phyloP scores from a whole-genome alignment of 2,329 filamentous ascomycete genomes.

The Botrytis medusae region DNA sequence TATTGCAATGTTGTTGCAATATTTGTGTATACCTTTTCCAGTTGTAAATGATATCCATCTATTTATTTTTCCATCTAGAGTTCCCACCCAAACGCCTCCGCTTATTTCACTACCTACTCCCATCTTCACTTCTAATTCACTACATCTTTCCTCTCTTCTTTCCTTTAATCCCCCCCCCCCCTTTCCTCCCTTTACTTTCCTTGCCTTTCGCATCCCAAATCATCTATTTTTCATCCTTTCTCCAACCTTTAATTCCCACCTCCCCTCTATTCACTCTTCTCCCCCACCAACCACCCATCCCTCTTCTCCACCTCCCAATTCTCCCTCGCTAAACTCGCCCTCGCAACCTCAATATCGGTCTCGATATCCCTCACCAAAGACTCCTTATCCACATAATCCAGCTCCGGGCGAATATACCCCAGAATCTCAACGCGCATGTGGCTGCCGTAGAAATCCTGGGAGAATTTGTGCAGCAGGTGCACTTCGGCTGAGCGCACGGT shows the following conservation, averaged over 20 bases:
- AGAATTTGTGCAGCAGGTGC: constrained; percentile 78
- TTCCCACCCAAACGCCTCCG: constrained; percentile 1
- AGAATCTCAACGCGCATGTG: constrained; percentile 77
- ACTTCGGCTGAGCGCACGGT: constrained; percentile 82
- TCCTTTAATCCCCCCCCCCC: neutral
- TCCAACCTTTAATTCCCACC: constrained; percentile 47
- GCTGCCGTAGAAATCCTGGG: constrained; percentile 79
- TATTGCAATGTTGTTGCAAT: neutral
- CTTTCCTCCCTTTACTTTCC: neutral
- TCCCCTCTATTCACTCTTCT: constrained; percentile 38
- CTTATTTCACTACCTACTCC: neutral
- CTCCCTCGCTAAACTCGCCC: constrained; percentile 66
- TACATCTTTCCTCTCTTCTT: neutral
- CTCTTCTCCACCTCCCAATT: constrained; percentile 50
- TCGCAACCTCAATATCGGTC: constrained; percentile 82
- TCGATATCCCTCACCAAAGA: constrained; percentile 85
- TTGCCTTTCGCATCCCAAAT: constrained; percentile 21
- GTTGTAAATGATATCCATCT: neutral
- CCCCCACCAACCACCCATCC: constrained; percentile 28
- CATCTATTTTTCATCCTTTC: constrained; percentile 23
- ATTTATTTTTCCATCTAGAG: constrained; percentile 1
- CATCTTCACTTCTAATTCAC: neutral
- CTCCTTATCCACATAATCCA: constrained; percentile 82
- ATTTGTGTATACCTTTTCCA: neutral
- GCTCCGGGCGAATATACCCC: constrained; percentile 86